Base-by-base conservation (phyloP, 257 asterid genomes). In the Euphrasia confusa region DNA sequence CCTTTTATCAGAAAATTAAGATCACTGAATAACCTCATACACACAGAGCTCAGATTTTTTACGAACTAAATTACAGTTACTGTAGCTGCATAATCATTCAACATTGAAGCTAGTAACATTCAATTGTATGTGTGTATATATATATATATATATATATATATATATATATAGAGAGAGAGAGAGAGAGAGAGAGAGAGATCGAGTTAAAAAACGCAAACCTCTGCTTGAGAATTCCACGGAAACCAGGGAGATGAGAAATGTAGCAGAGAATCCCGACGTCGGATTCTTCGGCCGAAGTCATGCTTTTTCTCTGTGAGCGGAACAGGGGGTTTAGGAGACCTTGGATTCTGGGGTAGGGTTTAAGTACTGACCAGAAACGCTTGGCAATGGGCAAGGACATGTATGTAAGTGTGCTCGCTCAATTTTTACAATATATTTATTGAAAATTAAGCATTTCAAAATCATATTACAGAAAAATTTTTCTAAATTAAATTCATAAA, bases 151-250 rank as follows among this genome's bases (percentile, higher is more conserved):
- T 21, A n/a, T n/a, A n/a, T 21, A 1, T 21, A 21, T 35, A 26
- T 32, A 6, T 32, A 2, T 4, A 57, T 3, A 14, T 30, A 18
- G 4, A 5, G 52, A 58, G 18, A 44, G 52, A 58, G 18, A 42
- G n/a, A 44, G 5, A 10, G n/a, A 21, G 24, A 21, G 24, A 0
- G 1, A 0, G 24, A 21, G 24, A 21, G 24, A 21, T 21, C 24
- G 24, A 21, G 24, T 21, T 21, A 21, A 21, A 21, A 21, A 21
- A 21, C 24, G 37, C 14, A 61, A 7, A 87, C 97, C 97, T 90
- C 69, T 83, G 97, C 74, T 90, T 90, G 75, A 90, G 96, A 69
- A 83, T 78, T 45, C 97, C 97, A 33, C 87, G 78, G 73, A 90
- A 90, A 53, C 97, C 96, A 9, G 93, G 95, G 45, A 87, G 90